Evolutionary conservation across 208 protist genomes (phyloP).

Genomic region (Crithidia mellificae): DNA sequence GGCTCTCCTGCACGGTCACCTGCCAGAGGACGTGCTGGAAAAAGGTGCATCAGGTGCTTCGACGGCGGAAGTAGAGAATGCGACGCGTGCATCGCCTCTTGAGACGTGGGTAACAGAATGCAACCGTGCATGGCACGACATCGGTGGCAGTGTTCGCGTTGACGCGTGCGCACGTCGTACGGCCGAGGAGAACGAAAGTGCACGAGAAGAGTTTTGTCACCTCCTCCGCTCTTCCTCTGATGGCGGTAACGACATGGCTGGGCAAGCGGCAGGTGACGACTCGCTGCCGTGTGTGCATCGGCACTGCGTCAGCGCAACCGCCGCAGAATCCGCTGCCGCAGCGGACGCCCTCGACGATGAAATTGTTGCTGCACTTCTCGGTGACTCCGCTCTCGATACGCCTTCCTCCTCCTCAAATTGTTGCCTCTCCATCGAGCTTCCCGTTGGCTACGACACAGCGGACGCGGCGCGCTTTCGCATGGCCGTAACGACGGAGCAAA

Average conservation of each 20-base stretch:
- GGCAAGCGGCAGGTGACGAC: neutral
- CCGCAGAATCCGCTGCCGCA: neutral
- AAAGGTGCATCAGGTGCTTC: neutral
- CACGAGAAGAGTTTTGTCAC: constrained; percentile 3
- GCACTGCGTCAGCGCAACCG: neutral
- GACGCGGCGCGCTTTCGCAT: constrained; percentile 67
- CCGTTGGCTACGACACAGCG: constrained; percentile 53
- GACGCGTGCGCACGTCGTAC: neutral
- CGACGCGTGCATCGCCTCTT: neutral
- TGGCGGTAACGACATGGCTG: neutral
- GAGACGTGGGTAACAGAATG: constrained; percentile 9
- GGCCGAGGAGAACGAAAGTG: neutral
- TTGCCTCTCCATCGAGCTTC: constrained; percentile 33
- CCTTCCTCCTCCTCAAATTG: neutral
- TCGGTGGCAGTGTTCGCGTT: constrained; percentile 8
- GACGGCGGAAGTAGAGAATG: neutral
- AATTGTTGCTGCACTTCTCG: neutral
- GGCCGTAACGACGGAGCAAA: constrained; percentile 35
- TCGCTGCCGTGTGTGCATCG: neutral
- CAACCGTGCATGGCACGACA: constrained; percentile 4
- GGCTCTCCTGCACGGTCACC: constrained; percentile 74
- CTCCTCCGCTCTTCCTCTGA: constrained; percentile 16
- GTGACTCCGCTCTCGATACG: no score
- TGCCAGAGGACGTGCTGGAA: constrained; percentile 19
- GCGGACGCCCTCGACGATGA: neutral